Evolutionary conservation across 2,329 filamentous ascomycete genomes (phyloP), one percentile per base, ranked within the genome.

Genomic region (Cercospora berteroae): DNA sequence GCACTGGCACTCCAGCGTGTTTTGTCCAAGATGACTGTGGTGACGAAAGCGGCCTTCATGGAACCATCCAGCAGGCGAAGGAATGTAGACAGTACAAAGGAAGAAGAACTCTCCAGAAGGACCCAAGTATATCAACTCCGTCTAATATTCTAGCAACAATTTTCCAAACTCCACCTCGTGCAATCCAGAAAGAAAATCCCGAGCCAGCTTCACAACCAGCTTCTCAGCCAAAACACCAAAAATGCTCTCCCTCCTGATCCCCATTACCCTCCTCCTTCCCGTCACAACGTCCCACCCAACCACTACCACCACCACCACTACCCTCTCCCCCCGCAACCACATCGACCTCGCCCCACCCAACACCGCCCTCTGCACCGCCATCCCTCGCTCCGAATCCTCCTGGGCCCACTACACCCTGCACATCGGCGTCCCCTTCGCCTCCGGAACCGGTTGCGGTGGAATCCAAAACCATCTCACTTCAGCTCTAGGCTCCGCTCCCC

Each of bases 31-130:
- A 18, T n/a, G 18, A 60, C 9, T 27, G 9, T 25, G 31, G 20
- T 16, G 29, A 60, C 18, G 57, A 36, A 60, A 27, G 57, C 57
- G 33, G 57, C 33, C 57, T 36, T 5, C 10, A 2, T 4, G 4
- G 20, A 25, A 33, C 4, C 4, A 23, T 5, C 9, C 10, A 5
- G 20, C 57, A 60, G 44, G 57, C 27, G 23, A 27, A 36, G 57
- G 57, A 60, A 60, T 60, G 33, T 42, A 60, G 57, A 7, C 57
- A 16, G 12, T 12, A 60, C 57, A 60, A 39, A 60, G 57, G 20
- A 39, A 12, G 6, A 27, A 31, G 12, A 25, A 27, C 5, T 4
- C 4, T 18, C 23, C 20, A 13, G 13, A 16, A 16, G 4, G 4
- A 3, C 12, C 12, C 48, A 16, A 27, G 57, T 60, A 60, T 60